Percentiles rank a stretch among this genome's conserved stretches.
These are phyloP conservation scores for Selenicereus undatus DNA, from an alignment of 148 eudicot genomes.

Conservation along the genomic window DNA sequence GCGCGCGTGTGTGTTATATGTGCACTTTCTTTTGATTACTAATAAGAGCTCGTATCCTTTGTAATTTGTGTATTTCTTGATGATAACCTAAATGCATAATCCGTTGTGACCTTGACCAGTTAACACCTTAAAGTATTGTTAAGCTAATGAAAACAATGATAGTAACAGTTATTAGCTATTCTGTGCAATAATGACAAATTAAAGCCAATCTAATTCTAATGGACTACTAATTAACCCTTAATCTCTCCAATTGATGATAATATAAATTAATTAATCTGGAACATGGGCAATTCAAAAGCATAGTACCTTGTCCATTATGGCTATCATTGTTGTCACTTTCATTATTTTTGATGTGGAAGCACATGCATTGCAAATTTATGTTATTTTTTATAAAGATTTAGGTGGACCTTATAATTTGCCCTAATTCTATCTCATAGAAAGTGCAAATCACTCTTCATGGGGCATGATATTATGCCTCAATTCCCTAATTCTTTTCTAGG, in stretches of 20 bases:
- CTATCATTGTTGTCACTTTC: slow-evolving; percentile 15
- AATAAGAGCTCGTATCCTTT: too few species aligned
- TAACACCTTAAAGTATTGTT: neutral
- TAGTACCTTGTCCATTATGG: neutral
- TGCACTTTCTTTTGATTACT: too few species aligned
- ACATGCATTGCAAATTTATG: slow-evolving; percentile 12
- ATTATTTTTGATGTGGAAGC: slow-evolving; percentile 12
- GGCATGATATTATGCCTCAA: neutral
- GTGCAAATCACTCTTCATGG: neutral
- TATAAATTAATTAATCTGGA: neutral
- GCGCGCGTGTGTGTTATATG: too few species aligned
- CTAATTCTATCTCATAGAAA: neutral
- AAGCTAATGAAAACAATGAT: neutral
- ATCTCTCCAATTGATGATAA: neutral
- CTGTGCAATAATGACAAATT: neutral
- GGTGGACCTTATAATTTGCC: neutral
- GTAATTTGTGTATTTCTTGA: too few species aligned
- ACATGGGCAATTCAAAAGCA: neutral
- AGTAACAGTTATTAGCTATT: neutral
- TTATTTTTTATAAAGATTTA: neutral
- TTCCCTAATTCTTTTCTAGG: neutral
- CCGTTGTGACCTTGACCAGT: neutral
- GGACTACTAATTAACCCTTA: neutral
- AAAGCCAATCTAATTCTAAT: neutral
- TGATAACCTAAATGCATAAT: neutral